These are phyloP conservation scores for Astragalus glycyphyllos DNA, from an alignment of 306 rosid genomes.

Conservation along the genomic window DNA sequence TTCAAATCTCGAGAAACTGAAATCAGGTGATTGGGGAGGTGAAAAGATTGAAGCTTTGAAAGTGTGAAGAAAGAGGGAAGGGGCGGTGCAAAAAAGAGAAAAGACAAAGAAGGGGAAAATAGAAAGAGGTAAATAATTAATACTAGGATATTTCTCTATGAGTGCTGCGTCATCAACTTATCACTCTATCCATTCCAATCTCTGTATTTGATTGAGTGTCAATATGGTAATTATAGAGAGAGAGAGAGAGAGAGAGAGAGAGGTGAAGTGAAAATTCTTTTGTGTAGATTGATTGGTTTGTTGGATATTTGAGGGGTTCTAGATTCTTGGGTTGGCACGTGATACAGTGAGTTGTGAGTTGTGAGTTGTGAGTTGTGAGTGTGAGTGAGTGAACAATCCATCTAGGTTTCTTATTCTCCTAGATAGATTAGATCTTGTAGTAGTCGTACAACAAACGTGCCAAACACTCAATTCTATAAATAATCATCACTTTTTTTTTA, in stretches of 20 bases:
- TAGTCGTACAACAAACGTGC: not conserved
- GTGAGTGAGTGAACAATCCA: constrained; percentile 30
- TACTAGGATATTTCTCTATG: constrained; percentile 13
- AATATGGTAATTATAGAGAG: not conserved
- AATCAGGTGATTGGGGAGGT: not conserved
- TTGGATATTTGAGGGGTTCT: constrained; percentile 30
- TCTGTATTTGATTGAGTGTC: not conserved
- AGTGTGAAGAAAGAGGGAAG: constrained; percentile 1
- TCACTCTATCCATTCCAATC: not conserved
- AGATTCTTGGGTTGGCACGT: constrained; percentile 45
- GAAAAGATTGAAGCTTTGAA: constrained; percentile 36
- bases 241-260: not conserved
- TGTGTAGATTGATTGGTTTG: constrained; percentile 10
- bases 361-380: too few relatives aligned
- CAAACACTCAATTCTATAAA: constrained; percentile 23
- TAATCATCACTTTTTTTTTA: constrained; percentile 7
- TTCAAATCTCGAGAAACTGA: constrained; percentile 37
- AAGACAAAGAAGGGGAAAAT: not conserved
- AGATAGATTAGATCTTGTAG: constrained; percentile 41
- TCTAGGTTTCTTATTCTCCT: constrained; percentile 35
- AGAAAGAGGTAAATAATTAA: not conserved
- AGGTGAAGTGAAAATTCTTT: not conserved
- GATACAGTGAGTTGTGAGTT: constrained; percentile 9
- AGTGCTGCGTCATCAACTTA: constrained; percentile 5
- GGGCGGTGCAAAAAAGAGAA: not conserved